A percentile compares a stretch with the other conserved stretches of the same genome.
Evolutionary conservation across 2,329 filamentous ascomycete species (phyloP).

Genomic region (Fusarium camptoceras): DNA sequence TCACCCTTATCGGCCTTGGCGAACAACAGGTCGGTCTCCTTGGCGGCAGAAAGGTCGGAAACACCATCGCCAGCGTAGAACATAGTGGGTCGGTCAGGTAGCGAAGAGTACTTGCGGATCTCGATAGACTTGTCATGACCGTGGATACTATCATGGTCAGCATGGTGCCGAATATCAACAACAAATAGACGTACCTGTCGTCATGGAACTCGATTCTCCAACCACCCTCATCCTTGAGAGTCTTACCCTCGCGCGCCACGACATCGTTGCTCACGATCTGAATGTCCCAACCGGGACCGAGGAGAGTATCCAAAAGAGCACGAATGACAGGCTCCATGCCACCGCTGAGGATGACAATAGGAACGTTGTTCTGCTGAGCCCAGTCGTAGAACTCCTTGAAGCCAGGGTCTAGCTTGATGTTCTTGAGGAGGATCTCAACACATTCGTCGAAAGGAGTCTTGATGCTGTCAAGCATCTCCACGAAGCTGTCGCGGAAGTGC

Average conservation of each 20-base stretch:
- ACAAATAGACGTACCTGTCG: slow-evolving; percentile 68
- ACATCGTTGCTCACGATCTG: slow-evolving; percentile 93
- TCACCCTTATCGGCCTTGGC: slow-evolving; percentile 89
- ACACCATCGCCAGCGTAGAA: slow-evolving; percentile 97
- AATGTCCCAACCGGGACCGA: slow-evolving; percentile 83
- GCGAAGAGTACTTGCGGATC: slow-evolving; percentile 84
- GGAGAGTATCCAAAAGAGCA: slow-evolving; percentile 80
- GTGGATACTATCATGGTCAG: slow-evolving; percentile 69
- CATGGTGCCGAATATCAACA: not conserved
- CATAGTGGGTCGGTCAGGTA: slow-evolving; percentile 82
- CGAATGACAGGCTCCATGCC: slow-evolving; percentile 95
- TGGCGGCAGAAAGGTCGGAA: slow-evolving; percentile 89
- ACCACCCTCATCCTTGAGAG: slow-evolving; percentile 81
- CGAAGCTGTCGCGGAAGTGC: slow-evolving; percentile 87
- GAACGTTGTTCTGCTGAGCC: slow-evolving; percentile 83
- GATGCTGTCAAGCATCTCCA: slow-evolving; percentile 91
- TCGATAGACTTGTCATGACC: slow-evolving; percentile 98
- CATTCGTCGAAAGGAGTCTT: slow-evolving; percentile 84
- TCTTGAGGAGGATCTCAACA: slow-evolving; percentile 79
- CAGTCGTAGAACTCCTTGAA: slow-evolving; percentile 92
- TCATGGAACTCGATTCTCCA: slow-evolving; percentile 94
- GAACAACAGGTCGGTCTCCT: slow-evolving; percentile 92
- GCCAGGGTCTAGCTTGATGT: slow-evolving; percentile 88
- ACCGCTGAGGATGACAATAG: slow-evolving; percentile 89
- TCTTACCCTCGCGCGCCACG: slow-evolving; percentile 70